Evolutionary conservation across 2,329 filamentous ascomycete species (phyloP).

Genomic region (Colletotrichum noveboracense): DNA sequence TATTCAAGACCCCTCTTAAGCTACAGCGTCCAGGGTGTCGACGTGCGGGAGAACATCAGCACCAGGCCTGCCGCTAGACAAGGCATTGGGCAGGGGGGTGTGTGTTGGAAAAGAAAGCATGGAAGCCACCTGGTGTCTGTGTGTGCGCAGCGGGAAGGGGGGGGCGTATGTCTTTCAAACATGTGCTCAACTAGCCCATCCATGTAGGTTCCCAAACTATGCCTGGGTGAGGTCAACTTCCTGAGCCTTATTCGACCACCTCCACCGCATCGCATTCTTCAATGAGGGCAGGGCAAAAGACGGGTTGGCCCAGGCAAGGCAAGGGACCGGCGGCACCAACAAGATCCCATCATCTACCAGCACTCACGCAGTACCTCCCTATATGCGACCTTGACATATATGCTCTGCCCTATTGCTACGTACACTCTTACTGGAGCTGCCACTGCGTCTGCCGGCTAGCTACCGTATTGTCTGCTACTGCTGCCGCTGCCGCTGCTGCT

Average conservation of each 20-base stretch:
- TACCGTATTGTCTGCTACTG: neutral
- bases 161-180: constrained; percentile 20
- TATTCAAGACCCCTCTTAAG: constrained; percentile 5
- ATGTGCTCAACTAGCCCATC: constrained; percentile 17
- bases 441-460: neutral
- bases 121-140: constrained; percentile 20
- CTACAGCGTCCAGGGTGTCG: constrained; percentile 1
- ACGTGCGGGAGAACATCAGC: constrained; percentile 17
- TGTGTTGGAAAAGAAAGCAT: constrained; percentile 18
- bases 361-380: constrained; percentile 4
- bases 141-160: neutral
- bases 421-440: neutral
- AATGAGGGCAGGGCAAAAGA: constrained; percentile 19
- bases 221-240: constrained; percentile 13
- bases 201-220: constrained; percentile 23
- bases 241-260: constrained; percentile 21
- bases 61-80: constrained; percentile 13
- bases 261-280: constrained; percentile 23
- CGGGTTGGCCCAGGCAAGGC: constrained; percentile 15
- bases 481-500: neutral
- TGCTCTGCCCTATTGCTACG: constrained; percentile 18
- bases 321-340: constrained; percentile 15
- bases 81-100: constrained; percentile 4
- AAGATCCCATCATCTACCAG: constrained; percentile 14
- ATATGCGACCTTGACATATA: constrained; percentile 21